Conservation (phyloP, 179 eudicot genomes). For the Heliamphora pulchella region DNA sequence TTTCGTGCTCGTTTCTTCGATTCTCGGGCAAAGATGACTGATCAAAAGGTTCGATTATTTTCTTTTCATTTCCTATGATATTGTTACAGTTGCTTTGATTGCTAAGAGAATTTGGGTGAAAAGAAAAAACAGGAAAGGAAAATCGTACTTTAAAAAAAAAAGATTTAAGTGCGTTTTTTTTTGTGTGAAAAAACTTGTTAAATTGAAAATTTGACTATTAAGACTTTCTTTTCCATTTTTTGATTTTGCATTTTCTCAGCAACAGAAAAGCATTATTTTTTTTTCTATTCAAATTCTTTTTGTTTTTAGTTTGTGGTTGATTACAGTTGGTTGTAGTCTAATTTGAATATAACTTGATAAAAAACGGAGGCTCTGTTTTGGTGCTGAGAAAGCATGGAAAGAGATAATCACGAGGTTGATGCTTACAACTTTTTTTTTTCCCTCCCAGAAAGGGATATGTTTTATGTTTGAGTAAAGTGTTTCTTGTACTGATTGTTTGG, state of each 20-base stretch:
- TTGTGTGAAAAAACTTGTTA: neutral
- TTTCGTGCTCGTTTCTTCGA: neutral
- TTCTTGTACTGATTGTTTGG: too few relatives aligned
- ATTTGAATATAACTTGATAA: too few relatives aligned
- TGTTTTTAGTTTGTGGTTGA: neutral
- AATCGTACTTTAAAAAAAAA: neutral
- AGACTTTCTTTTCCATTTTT: neutral
- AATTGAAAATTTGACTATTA: neutral
- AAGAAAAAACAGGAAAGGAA: neutral
- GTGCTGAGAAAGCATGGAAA: too few relatives aligned
- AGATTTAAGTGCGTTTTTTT: too few relatives aligned
- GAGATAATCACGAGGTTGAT: too few relatives aligned
- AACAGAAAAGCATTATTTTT: neutral
- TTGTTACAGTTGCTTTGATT: neutral
- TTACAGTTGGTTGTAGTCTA: neutral
- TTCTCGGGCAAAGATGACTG: conserved; percentile 19
- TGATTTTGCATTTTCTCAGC: neutral
- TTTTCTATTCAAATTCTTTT: too few relatives aligned
- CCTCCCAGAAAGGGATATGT: too few relatives aligned
- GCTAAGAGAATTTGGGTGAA: neutral
- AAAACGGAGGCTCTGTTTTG: too few relatives aligned
- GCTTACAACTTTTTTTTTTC: too few relatives aligned
- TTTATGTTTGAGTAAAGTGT: too few relatives aligned
- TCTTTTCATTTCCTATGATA: neutral
- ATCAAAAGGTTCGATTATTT: conserved; percentile 13